Base-by-base conservation (phyloP, 2,329 filamentous ascomycete species). In the Akanthomyces dipterigenus region DNA sequence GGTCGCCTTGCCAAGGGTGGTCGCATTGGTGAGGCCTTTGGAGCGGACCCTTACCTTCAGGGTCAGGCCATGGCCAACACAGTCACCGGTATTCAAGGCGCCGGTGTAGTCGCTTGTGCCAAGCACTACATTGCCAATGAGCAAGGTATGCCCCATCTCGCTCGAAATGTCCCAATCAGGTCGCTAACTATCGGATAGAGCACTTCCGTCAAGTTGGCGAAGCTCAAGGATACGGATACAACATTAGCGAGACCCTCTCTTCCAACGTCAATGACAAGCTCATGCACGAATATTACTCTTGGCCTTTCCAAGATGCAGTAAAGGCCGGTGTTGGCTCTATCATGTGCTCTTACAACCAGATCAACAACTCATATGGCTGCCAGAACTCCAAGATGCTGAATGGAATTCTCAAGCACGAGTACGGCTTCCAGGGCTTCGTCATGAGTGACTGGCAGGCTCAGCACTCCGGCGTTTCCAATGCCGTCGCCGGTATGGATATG, bases 391-490 rank as follows among this genome's bases (percentile, higher is more conserved):
- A 89, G 68, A 74, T 88, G 11, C 76, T 91, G 66, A 95, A 95
- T 70, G 85, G 86, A 49, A 75, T 95, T 2, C 78, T 95, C 67
- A 95, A 95, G 76, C 82, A 83, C 31, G 90, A 95, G 73, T 79
- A 93, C 1, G 89, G 89, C 46, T 93, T 93, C 76, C 88, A 91
- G 66, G 90, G 90, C 0, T 91, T 91, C 67, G 82, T 93, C 62
- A 86, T 90, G 83, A 85, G 82, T n/a, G 90, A 96, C 71, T 95
- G 90, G 88, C 78, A 83, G 65, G 90, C 88, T 5, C 88, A 91
- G 67, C 88, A 93, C 68, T 78, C 84, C 3, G 88, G 88, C 64
- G 86, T 83, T 5, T 77, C 84, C 28, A 83, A 81, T 40, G 87
- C 89, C 3, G 78, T 85, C 42, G 88, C 89, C 24, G 91, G 90